Evolutionary conservation across 257 asterid species (phyloP).

Genomic region (Solanum pennellii): DNA sequence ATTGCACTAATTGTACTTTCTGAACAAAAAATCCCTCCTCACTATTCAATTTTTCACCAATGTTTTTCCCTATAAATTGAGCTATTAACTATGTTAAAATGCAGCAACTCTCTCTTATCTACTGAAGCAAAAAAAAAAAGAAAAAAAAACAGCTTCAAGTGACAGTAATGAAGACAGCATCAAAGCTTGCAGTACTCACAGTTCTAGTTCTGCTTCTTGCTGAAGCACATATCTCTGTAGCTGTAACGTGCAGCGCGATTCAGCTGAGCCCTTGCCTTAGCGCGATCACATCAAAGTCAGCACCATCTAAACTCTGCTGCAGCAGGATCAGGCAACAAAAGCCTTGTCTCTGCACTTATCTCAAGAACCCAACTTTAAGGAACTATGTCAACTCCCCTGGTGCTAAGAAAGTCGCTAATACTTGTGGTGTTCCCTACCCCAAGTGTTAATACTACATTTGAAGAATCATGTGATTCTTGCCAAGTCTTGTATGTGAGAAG

Average conservation of each 20-base stretch:
- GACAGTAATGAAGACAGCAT: slow-evolving; percentile 19
- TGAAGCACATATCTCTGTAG: slow-evolving; percentile 10
- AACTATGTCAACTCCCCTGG: slow-evolving; percentile 4
- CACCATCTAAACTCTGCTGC: slow-evolving; percentile 19
- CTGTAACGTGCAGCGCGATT: slow-evolving; percentile 11
- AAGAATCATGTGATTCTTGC: not conserved
- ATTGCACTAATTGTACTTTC: not conserved
- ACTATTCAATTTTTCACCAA: not conserved
- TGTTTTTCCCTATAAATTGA: not conserved
- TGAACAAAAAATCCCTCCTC: not conserved
- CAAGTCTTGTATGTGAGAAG: not conserved
- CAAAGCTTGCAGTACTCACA: not conserved
- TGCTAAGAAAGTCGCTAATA: slow-evolving; percentile 9
- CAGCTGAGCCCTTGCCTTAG: slow-evolving; percentile 10
- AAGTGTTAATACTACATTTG: slow-evolving; percentile 6
- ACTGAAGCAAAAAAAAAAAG: not conserved
- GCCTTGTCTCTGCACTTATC: slow-evolving; percentile 22
- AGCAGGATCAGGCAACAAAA: slow-evolving; percentile 8
- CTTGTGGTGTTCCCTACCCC: slow-evolving; percentile 19
- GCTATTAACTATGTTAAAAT: not conserved
- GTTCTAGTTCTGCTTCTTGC: slow-evolving; percentile 10
- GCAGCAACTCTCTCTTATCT: not conserved
- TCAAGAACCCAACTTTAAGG: slow-evolving; percentile 12
- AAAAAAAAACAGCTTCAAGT: not conserved
- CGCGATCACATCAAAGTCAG: slow-evolving; percentile 1